Evolutionary conservation across 2,329 filamentous ascomycete genomes (phyloP).

Genomic region (Colletotrichum destructivum): DNA sequence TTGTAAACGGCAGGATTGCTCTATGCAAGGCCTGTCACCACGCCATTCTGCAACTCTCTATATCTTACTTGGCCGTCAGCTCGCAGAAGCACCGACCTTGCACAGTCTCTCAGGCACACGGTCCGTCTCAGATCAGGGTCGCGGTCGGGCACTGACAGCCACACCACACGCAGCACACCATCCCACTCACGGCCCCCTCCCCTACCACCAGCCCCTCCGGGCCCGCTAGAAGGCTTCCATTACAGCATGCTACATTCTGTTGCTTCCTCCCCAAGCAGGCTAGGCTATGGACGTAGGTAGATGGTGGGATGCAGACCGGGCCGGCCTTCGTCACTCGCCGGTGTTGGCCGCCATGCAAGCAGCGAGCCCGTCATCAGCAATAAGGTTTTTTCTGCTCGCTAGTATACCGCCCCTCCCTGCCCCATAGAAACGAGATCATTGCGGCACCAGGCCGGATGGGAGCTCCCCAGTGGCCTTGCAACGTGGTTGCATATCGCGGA

Average conservation of each 20-base stretch:
- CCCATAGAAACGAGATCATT: background rate
- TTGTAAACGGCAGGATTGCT: too few relatives aligned
- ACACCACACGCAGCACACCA: background rate
- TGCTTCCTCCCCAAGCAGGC: slow-evolving; percentile 11
- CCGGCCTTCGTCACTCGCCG: background rate
- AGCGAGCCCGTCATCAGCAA: background rate
- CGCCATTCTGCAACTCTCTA: background rate
- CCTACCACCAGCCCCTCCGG: slow-evolving; percentile 7
- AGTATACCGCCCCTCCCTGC: background rate
- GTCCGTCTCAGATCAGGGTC: slow-evolving; percentile 14
- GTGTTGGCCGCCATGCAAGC: slow-evolving; percentile 1
- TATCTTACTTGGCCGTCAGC: background rate
- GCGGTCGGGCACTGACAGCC: background rate
- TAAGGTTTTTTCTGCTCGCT: slow-evolving; percentile 5
- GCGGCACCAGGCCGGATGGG: background rate
- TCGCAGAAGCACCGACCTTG: slow-evolving; percentile 13
- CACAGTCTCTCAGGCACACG: slow-evolving; percentile 15
- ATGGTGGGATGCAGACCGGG: background rate
- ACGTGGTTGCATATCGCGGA: slow-evolving; percentile 8
- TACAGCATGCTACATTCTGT: slow-evolving; percentile 22
- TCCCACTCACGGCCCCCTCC: background rate
- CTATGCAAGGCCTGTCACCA: background rate
- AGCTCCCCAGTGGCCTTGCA: background rate
- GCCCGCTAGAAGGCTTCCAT: slow-evolving; percentile 39
- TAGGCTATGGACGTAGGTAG: background rate